Evolutionary conservation across 208 protist species (phyloP).

Genomic region (Leishmania martiniquensis): DNA sequence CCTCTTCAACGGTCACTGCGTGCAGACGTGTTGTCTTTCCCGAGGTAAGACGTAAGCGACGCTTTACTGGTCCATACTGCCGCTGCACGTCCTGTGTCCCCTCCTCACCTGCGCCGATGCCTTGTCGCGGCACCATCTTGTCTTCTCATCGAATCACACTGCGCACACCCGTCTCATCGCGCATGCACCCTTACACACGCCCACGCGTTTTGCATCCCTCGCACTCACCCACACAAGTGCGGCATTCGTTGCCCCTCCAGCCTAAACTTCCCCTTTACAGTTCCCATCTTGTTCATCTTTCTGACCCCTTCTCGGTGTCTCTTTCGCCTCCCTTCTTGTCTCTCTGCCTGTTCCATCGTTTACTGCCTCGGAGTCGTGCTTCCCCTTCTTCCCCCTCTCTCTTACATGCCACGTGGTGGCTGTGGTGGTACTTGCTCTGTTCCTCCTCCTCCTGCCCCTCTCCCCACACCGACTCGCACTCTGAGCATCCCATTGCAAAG

Average conservation of each 20-base stretch:
- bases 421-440: background rate
- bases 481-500: background rate
- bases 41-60: background rate
- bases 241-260: background rate
- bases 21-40: background rate
- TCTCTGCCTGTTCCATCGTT: background rate
- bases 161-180: background rate
- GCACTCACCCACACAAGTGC: background rate
- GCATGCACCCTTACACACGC: background rate
- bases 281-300: too few relatives aligned
- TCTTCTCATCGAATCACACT: background rate
- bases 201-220: background rate
- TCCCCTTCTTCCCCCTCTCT: background rate
- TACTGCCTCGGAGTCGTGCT: background rate
- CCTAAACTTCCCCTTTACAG: too few relatives aligned
- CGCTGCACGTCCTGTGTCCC: background rate
- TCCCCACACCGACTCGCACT: background rate
- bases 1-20: background rate
- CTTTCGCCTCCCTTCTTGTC: background rate
- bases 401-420: background rate
- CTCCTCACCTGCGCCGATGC: background rate
- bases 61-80: background rate
- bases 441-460: background rate
- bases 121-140: background rate
- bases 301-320: background rate